A percentile compares a stretch with the other conserved stretches of the same genome.
Evolutionary conservation across 306 rosid genomes (phyloP).

Genomic region (Cyclanthera cordifolia): DNA sequence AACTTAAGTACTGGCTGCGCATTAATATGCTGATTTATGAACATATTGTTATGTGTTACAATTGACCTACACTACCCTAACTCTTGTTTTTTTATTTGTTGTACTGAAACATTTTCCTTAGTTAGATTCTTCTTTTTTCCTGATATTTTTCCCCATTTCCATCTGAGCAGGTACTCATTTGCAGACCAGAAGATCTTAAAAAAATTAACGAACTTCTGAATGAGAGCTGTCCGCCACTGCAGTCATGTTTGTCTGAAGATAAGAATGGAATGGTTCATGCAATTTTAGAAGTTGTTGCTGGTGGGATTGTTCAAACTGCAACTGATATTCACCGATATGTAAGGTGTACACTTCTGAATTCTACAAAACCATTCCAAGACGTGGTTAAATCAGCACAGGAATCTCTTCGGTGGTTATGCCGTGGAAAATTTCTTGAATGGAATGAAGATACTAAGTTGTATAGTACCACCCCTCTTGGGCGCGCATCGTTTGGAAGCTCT

Average conservation of each 20-base stretch:
- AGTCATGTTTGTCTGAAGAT: slow-evolving; percentile 90
- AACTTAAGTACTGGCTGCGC: neutral
- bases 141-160: slow-evolving; percentile 1
- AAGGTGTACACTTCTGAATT: slow-evolving; percentile 86
- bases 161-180: slow-evolving; percentile 52
- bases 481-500: slow-evolving; percentile 93
- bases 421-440: slow-evolving; percentile 83
- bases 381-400: slow-evolving; percentile 98
- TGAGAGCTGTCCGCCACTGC: slow-evolving; percentile 73
- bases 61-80: neutral
- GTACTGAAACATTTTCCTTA: slow-evolving; percentile 5
- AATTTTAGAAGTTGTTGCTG: slow-evolving; percentile 93
- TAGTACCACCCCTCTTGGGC: slow-evolving; percentile 85
- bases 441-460: slow-evolving; percentile 75
- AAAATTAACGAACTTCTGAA: slow-evolving; percentile 60
- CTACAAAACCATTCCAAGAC: slow-evolving; percentile 84
- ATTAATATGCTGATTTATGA: neutral
- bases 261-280: slow-evolving; percentile 96
- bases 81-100: slow-evolving; percentile 3
- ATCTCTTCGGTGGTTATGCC: slow-evolving; percentile 92
- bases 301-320: slow-evolving; percentile 94
- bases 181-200: slow-evolving; percentile 80
- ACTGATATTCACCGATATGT: slow-evolving; percentile 80
- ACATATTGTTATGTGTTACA: neutral
- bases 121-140: neutral